Evolutionary conservation across 2,329 filamentous ascomycete species (phyloP), one percentile per base, ranked within the genome.

Genomic region (Pseudogymnoascus sp.): DNA sequence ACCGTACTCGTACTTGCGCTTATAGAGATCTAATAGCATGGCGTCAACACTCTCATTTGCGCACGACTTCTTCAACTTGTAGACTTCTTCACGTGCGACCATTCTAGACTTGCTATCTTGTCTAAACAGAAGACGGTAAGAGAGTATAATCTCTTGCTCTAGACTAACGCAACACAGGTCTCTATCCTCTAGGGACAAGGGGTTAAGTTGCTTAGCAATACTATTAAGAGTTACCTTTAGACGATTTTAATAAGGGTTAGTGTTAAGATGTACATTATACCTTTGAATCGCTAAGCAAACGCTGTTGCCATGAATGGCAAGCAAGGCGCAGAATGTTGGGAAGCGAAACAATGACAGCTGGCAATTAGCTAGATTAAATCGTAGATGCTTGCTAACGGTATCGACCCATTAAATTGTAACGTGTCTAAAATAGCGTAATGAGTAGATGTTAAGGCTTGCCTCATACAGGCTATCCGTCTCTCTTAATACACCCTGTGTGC

Each of bases 61-160:
- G 37, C 37, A 40, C 37, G 37, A 40, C n/a, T 40, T 40, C 37
- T 40, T 40, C 37, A 40, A 40, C 37, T 40, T 40, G 37, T 5
- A 40, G 37, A 40, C n/a, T 40, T 40, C 37, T 40, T 40, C 37
- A 40, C 37, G 37, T 40, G 37, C 37, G 37, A 40, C 37, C n/a
- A 5, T 40, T 40, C 37, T 40, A n/a, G 68, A 69, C 10, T 37
- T 15, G 1, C 61, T 10, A 35, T 65, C 64, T 50, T 67, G 67
- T 3, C 64, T 63, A 23, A 70, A 70, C 11, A 70, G 62, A 10
- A 69, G 59, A n/a, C 67, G 67, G 42, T 68, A 70, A 15, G 67
- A 66, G 17, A 69, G 60, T 2, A 69, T 62, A 17, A 68, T 61
- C 53, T 69, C 68, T 40, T 50, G 37, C n/a, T 40, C 37, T 40